Conservation (phyloP, 192 early-diverging fungal genomes). For the Borealophlyctis nickersoniae region DNA sequence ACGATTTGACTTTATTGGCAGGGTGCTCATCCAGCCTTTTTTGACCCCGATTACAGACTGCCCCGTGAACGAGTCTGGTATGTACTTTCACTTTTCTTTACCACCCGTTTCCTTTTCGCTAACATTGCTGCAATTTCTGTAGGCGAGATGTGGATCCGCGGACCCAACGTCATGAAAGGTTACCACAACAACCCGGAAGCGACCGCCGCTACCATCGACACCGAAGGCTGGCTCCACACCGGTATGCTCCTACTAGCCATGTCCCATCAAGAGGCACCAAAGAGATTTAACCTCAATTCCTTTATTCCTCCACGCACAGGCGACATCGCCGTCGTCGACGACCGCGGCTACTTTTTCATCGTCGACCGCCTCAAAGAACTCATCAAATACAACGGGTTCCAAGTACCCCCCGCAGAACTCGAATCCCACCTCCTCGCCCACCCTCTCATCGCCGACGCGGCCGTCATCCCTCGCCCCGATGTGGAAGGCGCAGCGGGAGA, state of each 20-base stretch:
- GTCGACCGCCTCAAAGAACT: conserved; percentile 84
- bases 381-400: conserved; percentile 88
- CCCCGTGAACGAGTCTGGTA: conserved; percentile 49
- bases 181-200: conserved; percentile 80
- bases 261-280: not conserved
- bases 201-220: conserved; percentile 67
- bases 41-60: too few species aligned
- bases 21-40: too few species aligned
- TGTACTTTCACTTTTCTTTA: too few species aligned
- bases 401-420: conserved; percentile 85
- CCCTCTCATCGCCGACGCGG: conserved; percentile 57
- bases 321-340: conserved; percentile 72
- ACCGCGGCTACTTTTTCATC: conserved; percentile 62
- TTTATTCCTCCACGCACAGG: conserved; percentile 22
- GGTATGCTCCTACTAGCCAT: conserved; percentile 21
- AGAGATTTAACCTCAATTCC: not conserved
- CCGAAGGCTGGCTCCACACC: conserved; percentile 74
- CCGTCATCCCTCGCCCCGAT: conserved; percentile 40
- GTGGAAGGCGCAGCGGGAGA: conserved; percentile 52
- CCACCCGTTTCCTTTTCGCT: too few species aligned
- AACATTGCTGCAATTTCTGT: too few species aligned
- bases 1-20: too few species aligned
- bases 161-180: conserved; percentile 84
- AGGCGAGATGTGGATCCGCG: conserved; percentile 85
- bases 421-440: conserved; percentile 73